Evolutionary conservation across 345 rosid species (phyloP), one percentile per base, ranked within the genome.

Genomic region (Rhodamnia rubescens): DNA sequence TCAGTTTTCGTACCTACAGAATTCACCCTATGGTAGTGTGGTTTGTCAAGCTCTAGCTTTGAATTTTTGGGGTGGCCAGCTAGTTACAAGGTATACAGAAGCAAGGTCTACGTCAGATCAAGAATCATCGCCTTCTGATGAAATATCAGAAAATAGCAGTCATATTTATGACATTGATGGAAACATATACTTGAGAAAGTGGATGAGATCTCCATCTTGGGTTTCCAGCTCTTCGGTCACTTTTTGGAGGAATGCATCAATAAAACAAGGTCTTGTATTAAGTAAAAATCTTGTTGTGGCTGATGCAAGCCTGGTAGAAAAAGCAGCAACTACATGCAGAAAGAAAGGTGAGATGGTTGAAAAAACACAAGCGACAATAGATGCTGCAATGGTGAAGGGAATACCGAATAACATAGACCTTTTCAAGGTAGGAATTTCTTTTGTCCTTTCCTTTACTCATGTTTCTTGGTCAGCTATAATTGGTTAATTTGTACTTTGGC

Each of bases 181-280:
- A 85, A 95, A 98, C 89, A 93, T 95, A 87, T 97, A 93, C 94
- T 89, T 95, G 91, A 89, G 87, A 88, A 95, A 87, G 85, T 97
- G 99, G 99, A 95, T 93, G 98, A 95, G 90, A 88, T 95, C 98
- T 89, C 95, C 95, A 3, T 93, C 98, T 83, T 97, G 99, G 98
- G 83, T 87, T 85, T 94, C 98, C 44, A 92, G 55, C 88, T 93
- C 93, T 88, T 95, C 99, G 61, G 86, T 90, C 83, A 87, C 86
- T 90, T 95, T 97, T 86, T 97, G 99, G 99, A 94, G 92, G 90
- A 92, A 88, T 85, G 87, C 91, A 78, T 90, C 93, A 36, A 84
- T 74, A 85, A 92, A 90, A 89, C 91, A 89, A 90, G 96, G 96
- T 85, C 80, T 94, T 42, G 92, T 95, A 86, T 88, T 97, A 85